These are phyloP conservation scores for Actinomucor elegans DNA, from an alignment of 371 early-diverging fungal species.

Conservation along the genomic window DNA sequence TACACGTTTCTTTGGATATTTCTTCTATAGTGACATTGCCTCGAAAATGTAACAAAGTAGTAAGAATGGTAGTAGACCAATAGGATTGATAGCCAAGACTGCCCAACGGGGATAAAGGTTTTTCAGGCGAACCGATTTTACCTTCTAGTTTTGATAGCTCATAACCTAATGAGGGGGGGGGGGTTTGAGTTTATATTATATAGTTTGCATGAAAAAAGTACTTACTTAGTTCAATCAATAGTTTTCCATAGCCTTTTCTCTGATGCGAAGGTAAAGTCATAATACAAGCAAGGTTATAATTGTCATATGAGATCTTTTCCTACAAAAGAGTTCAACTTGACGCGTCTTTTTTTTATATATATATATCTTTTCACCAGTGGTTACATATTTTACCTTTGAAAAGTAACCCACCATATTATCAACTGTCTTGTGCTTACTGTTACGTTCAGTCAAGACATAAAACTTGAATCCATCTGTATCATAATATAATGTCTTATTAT, in stretches of 20 bases:
- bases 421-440: conserved; percentile 31
- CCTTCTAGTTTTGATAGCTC: conserved; percentile 86
- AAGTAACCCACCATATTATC: conserved; percentile 69
- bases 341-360: too few relatives aligned
- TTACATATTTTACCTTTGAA: conserved; percentile 59
- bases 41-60: conserved; percentile 34
- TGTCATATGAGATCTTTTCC: conserved; percentile 75
- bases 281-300: conserved; percentile 89
- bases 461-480: conserved; percentile 98
- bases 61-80: conserved; percentile 68
- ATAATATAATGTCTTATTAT: conserved; percentile 98
- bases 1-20: conserved; percentile 32
- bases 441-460: conserved; percentile 86
- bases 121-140: conserved; percentile 89
- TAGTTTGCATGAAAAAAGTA: too few relatives aligned
- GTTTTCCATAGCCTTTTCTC: conserved; percentile 82
- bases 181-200: too few relatives aligned
- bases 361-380: too few relatives aligned
- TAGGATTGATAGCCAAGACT: conserved; percentile 69
- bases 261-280: conserved; percentile 86
- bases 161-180: conserved; percentile 75
- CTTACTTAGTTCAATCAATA: conserved; percentile 86
- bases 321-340: too few relatives aligned
- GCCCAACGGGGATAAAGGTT: conserved; percentile 80
- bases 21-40: conserved; percentile 31